Percentiles rank a stretch among this genome's conserved stretches.
Conservation (phyloP, 306 rosid species). For the Alnus rubra region DNA sequence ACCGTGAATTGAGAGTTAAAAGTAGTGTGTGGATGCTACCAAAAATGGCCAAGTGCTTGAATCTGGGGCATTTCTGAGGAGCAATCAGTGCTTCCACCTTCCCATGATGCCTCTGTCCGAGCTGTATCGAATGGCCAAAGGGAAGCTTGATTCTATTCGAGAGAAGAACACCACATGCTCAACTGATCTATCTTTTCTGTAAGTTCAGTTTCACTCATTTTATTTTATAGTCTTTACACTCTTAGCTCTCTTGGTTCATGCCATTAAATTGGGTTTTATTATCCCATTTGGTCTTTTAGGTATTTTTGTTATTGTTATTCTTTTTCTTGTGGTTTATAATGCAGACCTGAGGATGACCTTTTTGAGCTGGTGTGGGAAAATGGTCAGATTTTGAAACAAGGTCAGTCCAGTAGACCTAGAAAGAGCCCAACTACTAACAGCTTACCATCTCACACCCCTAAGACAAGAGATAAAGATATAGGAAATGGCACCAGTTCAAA, state of each 20-base stretch:
- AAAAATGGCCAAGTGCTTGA: constrained; percentile 30
- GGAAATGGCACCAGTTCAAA: constrained; percentile 44
- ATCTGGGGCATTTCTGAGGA: constrained; percentile 40
- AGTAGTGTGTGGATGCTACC: constrained; percentile 36
- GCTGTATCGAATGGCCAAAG: constrained; percentile 66
- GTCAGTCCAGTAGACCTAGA: constrained; percentile 70
- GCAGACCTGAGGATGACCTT: constrained; percentile 73
- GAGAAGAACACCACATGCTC: constrained; percentile 42
- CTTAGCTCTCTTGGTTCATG: constrained; percentile 19
- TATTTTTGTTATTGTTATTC: not conserved
- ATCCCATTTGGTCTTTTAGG: constrained; percentile 9
- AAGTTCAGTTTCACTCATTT: constrained; percentile 41
- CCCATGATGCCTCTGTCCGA: constrained; percentile 83
- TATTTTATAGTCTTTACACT: constrained; percentile 19
- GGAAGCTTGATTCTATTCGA: constrained; percentile 49
- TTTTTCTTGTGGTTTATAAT: constrained; percentile 35
- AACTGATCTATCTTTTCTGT: constrained; percentile 57
- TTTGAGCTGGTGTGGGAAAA: constrained; percentile 89
- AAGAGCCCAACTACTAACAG: constrained; percentile 55
- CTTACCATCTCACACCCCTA: constrained; percentile 55
- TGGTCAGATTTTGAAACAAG: constrained; percentile 81
- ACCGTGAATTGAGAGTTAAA: constrained; percentile 20
- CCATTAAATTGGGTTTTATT: constrained; percentile 18
- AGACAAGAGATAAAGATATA: constrained; percentile 57
- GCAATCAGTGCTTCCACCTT: constrained; percentile 30